These are phyloP conservation scores for Sporothrix brasiliensis DNA, from an alignment of 2,329 filamentous ascomycete genomes.

Conservation along the genomic window DNA sequence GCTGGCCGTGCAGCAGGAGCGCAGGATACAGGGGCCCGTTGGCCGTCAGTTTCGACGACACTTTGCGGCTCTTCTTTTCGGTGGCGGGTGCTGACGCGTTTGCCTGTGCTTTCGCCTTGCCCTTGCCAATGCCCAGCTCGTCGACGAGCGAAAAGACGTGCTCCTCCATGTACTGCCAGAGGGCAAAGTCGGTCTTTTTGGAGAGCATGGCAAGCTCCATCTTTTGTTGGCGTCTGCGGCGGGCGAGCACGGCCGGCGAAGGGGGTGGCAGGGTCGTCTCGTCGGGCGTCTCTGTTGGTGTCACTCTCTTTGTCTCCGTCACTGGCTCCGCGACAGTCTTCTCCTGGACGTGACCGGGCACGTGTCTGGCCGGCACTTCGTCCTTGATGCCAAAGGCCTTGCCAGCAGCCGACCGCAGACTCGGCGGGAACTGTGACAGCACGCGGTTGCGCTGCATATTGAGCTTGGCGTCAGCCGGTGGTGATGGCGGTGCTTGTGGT, in stretches of 20 bases:
- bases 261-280: slow-evolving; percentile 52
- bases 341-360: background rate
- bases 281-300: slow-evolving; percentile 41
- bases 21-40: slow-evolving; percentile 67
- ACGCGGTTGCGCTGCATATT: slow-evolving; percentile 40
- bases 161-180: slow-evolving; percentile 68
- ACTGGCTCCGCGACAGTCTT: background rate
- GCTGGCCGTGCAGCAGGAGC: slow-evolving; percentile 61
- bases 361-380: background rate
- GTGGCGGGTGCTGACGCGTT: slow-evolving; percentile 5
- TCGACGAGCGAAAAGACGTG: slow-evolving; percentile 66
- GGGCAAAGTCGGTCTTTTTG: slow-evolving; percentile 62
- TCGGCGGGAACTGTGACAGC: slow-evolving; percentile 48
- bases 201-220: slow-evolving; percentile 57
- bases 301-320: background rate
- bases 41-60: slow-evolving; percentile 45
- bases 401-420: slow-evolving; percentile 47
- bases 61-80: slow-evolving; percentile 19
- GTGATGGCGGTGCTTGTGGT: no score
- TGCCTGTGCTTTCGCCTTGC: background rate
- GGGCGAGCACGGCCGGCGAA: slow-evolving; percentile 42
- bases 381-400: slow-evolving; percentile 45
- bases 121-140: slow-evolving; percentile 50
- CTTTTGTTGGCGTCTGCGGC: slow-evolving; percentile 29
- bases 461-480: background rate